Evolutionary conservation across 495 filamentous ascomycete genomes (phyloP).

Genomic region (Tuber borchii): DNA sequence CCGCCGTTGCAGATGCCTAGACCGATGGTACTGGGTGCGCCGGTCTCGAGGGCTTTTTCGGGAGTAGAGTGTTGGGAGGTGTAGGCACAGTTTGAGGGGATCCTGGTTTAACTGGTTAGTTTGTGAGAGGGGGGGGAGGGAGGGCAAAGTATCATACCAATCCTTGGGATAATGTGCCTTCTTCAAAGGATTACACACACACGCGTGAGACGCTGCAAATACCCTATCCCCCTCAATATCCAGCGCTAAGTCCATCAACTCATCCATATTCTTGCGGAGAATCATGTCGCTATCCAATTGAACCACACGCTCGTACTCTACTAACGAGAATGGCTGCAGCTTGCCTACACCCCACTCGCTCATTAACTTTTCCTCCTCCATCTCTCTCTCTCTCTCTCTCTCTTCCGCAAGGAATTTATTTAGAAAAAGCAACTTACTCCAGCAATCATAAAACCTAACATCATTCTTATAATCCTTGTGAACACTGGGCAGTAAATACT

Average conservation of each 20-base stretch:
- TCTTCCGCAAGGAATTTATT: background rate
- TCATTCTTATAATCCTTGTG: slow-evolving; percentile 58
- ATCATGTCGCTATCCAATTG: slow-evolving; percentile 84
- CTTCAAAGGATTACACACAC: slow-evolving; percentile 71
- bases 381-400: too few species aligned
- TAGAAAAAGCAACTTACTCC: slow-evolving; percentile 49
- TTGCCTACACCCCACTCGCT: slow-evolving; percentile 46
- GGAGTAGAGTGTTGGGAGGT: slow-evolving; percentile 60
- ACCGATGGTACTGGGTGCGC: slow-evolving; percentile 47
- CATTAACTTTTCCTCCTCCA: background rate
- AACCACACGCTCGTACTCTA: slow-evolving; percentile 64
- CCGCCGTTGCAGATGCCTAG: slow-evolving; percentile 68
- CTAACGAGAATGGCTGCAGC: slow-evolving; percentile 65
- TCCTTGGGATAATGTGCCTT: slow-evolving; percentile 66
- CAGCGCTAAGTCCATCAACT: slow-evolving; percentile 68
- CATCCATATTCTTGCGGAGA: slow-evolving; percentile 71
- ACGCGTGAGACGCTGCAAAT: slow-evolving; percentile 70
- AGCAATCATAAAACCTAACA: slow-evolving; percentile 72
- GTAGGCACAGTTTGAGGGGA: slow-evolving; percentile 67
- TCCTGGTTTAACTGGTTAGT: slow-evolving; percentile 41
- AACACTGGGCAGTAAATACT: slow-evolving; percentile 56
- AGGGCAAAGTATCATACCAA: slow-evolving; percentile 50
- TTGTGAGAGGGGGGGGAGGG: background rate
- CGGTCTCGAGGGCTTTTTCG: slow-evolving; percentile 52
- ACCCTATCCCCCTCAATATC: slow-evolving; percentile 53